Evolutionary conservation across 495 filamentous ascomycete genomes (phyloP).

Genomic region (Lepidopterella palustris): DNA sequence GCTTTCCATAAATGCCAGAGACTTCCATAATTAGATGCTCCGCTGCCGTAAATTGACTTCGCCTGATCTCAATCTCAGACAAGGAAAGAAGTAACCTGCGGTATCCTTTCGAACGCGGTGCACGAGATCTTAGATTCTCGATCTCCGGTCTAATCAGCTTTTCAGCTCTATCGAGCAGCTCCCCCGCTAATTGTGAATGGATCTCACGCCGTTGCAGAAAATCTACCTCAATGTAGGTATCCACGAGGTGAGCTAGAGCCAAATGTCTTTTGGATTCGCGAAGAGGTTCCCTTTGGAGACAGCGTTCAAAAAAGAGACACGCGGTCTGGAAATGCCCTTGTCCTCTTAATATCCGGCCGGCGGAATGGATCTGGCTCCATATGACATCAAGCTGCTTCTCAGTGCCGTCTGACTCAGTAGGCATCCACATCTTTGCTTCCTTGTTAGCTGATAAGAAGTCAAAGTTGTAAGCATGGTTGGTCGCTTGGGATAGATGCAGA

Average conservation of each 20-base stretch:
- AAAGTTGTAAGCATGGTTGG: background rate
- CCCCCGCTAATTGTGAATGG: background rate
- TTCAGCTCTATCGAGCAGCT: background rate
- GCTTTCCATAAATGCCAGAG: background rate
- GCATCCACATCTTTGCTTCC: background rate
- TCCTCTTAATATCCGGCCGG: background rate
- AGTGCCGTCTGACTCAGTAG: background rate
- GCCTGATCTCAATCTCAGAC: background rate
- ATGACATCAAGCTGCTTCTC: background rate
- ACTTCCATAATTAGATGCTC: background rate
- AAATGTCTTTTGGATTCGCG: background rate
- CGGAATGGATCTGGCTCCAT: background rate
- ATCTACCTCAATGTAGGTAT: background rate
- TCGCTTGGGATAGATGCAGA: background rate
- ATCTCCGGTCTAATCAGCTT: background rate
- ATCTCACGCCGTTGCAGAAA: background rate
- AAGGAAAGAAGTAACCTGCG: background rate
- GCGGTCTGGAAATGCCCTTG: background rate
- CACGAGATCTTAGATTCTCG: background rate
- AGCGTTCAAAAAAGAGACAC: background rate
- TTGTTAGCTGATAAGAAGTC: background rate
- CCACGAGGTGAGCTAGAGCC: background rate
- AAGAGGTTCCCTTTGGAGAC: background rate
- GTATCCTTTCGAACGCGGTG: background rate
- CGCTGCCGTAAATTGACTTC: background rate